A percentile compares a stretch with the other conserved stretches of the same genome.
These are phyloP conservation scores for Mycena alexandri DNA, from an alignment of 768 basidiomycete species.

Conservation along the genomic window DNA sequence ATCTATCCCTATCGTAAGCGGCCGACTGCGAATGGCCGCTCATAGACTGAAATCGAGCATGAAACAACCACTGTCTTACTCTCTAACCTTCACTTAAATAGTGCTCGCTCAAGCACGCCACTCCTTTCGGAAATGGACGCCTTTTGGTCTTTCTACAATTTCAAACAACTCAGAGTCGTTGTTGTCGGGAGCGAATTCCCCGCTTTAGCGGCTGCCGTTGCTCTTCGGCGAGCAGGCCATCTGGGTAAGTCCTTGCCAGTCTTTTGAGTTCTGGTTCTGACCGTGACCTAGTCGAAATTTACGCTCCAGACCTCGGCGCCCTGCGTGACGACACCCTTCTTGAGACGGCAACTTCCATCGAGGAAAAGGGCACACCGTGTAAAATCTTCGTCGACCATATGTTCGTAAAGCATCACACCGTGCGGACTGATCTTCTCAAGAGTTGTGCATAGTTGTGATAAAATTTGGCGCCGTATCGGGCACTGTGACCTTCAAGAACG, in stretches of 20 bases:
- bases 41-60: neutral
- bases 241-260: neutral
- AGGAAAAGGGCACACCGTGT: conserved; percentile 45
- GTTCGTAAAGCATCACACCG: conserved; percentile 24
- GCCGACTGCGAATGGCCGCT: neutral
- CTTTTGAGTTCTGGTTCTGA: neutral
- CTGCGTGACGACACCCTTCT: conserved; percentile 35
- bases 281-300: conserved; percentile 6
- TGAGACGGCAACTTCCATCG: conserved; percentile 40
- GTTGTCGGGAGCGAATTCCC: neutral
- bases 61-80: neutral
- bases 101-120: too few relatives aligned
- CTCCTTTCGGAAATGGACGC: neutral
- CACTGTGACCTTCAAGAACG: conserved; percentile 27
- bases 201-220: conserved; percentile 3
- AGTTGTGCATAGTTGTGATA: conserved; percentile 13
- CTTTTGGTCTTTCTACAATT: neutral
- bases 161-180: conserved; percentile 12
- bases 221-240: conserved; percentile 3
- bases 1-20: neutral
- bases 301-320: neutral
- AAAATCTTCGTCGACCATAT: conserved; percentile 43
- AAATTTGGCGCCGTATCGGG: conserved; percentile 16
- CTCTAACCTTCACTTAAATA: neutral
- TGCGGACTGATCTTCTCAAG: neutral